phyloP scores from a whole-genome alignment of 2,329 filamentous ascomycete species.

The Didymella segeticola region DNA sequence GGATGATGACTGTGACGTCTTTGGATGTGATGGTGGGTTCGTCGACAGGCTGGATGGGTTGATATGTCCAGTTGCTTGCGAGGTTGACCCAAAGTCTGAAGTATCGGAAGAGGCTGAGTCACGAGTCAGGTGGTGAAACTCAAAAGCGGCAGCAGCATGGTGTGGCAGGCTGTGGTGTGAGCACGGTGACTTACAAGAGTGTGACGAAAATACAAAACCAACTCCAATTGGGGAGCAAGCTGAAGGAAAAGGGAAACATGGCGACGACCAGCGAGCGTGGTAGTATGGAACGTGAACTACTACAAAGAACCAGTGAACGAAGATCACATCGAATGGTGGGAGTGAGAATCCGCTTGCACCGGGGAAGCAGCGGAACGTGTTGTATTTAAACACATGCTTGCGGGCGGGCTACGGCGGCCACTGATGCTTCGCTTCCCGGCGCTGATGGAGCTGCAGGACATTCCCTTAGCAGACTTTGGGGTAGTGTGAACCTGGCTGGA shows the following conservation, averaged over 20 bases:
- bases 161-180: slow-evolving; percentile 12
- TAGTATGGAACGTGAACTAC: slow-evolving; percentile 44
- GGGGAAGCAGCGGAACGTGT: slow-evolving; percentile 47
- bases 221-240: slow-evolving; percentile 49
- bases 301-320: slow-evolving; percentile 43
- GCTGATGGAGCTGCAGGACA: slow-evolving; percentile 50
- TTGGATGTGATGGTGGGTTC: slow-evolving; percentile 79
- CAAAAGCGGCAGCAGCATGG: slow-evolving; percentile 9
- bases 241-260: slow-evolving; percentile 49
- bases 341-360: slow-evolving; percentile 48
- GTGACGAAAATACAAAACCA: slow-evolving; percentile 47
- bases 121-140: slow-evolving; percentile 31
- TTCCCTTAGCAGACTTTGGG: slow-evolving; percentile 51
- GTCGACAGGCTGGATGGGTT: slow-evolving; percentile 80
- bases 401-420: slow-evolving; percentile 48
- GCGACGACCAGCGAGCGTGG: slow-evolving; percentile 48
- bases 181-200: slow-evolving; percentile 42
- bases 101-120: slow-evolving; percentile 81
- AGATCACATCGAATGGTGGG: slow-evolving; percentile 51
- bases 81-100: slow-evolving; percentile 84
- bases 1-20: slow-evolving; percentile 93
- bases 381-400: slow-evolving; percentile 51
- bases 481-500: slow-evolving; percentile 50
- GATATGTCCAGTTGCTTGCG: slow-evolving; percentile 78
- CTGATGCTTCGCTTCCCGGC: slow-evolving; percentile 50